Evolutionary conservation across 371 early-diverging fungal species (phyloP).

Genomic region (Ordospora colligata): DNA sequence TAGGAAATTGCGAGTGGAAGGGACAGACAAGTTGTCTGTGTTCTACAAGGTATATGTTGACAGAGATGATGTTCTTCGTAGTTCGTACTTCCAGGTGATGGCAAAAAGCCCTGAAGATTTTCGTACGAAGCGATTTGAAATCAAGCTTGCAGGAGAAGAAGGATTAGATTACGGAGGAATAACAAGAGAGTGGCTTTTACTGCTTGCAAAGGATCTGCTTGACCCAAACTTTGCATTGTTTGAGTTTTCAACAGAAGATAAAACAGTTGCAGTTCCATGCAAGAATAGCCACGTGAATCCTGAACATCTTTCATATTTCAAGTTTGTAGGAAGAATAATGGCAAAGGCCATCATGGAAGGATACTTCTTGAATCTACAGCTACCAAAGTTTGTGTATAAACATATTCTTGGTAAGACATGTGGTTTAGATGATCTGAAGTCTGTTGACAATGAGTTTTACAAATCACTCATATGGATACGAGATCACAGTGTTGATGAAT

Average conservation of each 20-base stretch:
- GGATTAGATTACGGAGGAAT: slow-evolving; percentile 96
- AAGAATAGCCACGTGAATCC: slow-evolving; percentile 80
- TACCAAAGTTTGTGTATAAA: slow-evolving; percentile 92
- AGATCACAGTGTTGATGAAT: slow-evolving; percentile 83
- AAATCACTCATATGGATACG: slow-evolving; percentile 90
- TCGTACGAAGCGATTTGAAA: slow-evolving; percentile 68
- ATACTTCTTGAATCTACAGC: slow-evolving; percentile 80
- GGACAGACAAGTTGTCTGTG: not conserved
- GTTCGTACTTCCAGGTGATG: slow-evolving; percentile 51
- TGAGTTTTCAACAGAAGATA: slow-evolving; percentile 77
- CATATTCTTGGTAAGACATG: slow-evolving; percentile 77
- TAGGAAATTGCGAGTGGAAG: slow-evolving; percentile 15
- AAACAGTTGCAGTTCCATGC: slow-evolving; percentile 88
- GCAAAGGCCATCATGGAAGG: slow-evolving; percentile 94
- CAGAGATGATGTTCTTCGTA: slow-evolving; percentile 34
- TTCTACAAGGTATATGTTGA: slow-evolving; percentile 16
- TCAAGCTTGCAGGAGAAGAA: slow-evolving; percentile 86
- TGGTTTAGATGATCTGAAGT: slow-evolving; percentile 86
- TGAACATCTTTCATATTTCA: slow-evolving; percentile 85
- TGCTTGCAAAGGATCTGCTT: slow-evolving; percentile 86
- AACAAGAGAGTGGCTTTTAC: slow-evolving; percentile 92
- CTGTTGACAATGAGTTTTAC: slow-evolving; percentile 86
- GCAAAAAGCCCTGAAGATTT: slow-evolving; percentile 27
- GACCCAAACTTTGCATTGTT: slow-evolving; percentile 94
- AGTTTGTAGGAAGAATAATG: slow-evolving; percentile 91